Evolutionary conservation across 257 asterid species (phyloP).

Genomic region (Salvia hispanica): DNA sequence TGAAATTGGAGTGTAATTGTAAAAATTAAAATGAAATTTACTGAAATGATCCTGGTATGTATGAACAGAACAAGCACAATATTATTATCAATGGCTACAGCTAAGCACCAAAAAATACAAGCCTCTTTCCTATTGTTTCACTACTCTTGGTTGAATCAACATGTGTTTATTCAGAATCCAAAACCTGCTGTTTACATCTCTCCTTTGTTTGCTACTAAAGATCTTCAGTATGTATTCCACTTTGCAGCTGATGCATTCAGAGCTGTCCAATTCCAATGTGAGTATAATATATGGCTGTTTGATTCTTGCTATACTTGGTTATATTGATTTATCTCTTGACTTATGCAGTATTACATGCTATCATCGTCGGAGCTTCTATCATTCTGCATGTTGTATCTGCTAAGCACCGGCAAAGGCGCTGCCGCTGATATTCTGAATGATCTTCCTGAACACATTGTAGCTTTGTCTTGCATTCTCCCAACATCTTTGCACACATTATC

Average conservation of each 20-base stretch:
- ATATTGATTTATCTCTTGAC: not conserved
- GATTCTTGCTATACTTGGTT: not conserved
- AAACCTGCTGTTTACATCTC: conserved; percentile 23
- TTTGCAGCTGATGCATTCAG: conserved; percentile 11
- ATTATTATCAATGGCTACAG: conserved; percentile 5
- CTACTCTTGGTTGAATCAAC: not conserved
- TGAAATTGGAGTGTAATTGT: not conserved
- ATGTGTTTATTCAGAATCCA: conserved; percentile 19
- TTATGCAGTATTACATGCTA: conserved; percentile 44
- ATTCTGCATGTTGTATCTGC: conserved; percentile 52
- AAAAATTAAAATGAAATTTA: not conserved
- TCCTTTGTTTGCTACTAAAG: conserved; percentile 3
- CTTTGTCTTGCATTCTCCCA: conserved; percentile 66
- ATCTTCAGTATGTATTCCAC: conserved; percentile 11
- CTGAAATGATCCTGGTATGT: conserved; percentile 5
- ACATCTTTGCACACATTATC: conserved; percentile 87
- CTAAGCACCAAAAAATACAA: not conserved
- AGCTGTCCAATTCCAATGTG: conserved; percentile 11
- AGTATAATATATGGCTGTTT: conserved; percentile 9
- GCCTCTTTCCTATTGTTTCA: conserved; percentile 7
- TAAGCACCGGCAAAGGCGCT: conserved; percentile 62
- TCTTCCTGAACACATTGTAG: conserved; percentile 60
- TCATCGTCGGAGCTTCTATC: conserved; percentile 64
- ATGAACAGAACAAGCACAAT: conserved; percentile 5
- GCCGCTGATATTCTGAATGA: conserved; percentile 71